Percentiles rank a stretch among this genome's conserved stretches.
These are phyloP conservation scores for Tetrapyrgos nigripes DNA, from an alignment of 1,284 basidiomycete genomes.

Conservation along the genomic window DNA sequence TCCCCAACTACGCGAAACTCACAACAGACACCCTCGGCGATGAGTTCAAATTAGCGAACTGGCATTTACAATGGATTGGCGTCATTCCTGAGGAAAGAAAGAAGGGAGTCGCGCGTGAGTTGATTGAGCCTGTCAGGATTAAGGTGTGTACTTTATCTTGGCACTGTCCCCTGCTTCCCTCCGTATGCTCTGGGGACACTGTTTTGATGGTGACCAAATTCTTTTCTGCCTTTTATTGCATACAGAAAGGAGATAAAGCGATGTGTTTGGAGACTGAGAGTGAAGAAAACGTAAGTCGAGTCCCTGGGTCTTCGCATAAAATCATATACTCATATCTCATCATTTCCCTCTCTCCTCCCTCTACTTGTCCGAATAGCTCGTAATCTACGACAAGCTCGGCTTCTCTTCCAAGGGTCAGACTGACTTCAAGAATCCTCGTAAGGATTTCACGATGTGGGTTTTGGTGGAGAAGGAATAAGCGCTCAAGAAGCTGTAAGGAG, in stretches of 20 bases:
- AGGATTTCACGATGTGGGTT: not conserved
- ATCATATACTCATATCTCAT: not conserved
- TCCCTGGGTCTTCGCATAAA: not conserved
- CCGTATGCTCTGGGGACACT: too few species aligned
- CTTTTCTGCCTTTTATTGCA: too few species aligned
- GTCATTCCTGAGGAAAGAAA: slow-evolving; percentile 13
- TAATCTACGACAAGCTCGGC: not conserved
- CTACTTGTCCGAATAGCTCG: not conserved
- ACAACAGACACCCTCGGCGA: slow-evolving; percentile 6
- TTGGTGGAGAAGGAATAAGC: not conserved
- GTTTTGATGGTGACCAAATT: too few species aligned
- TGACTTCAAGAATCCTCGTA: not conserved
- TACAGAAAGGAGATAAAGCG: not conserved
- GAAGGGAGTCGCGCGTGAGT: slow-evolving; percentile 13
- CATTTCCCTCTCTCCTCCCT: too few species aligned
- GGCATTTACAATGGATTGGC: slow-evolving; percentile 19
- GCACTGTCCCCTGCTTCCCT: too few species aligned
- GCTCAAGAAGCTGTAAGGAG: not conserved
- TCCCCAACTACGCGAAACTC: slow-evolving; percentile 11
- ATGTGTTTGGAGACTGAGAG: not conserved
- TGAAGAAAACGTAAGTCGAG: not conserved
- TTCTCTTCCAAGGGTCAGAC: not conserved
- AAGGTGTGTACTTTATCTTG: not conserved
- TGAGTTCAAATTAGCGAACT: slow-evolving; percentile 9
- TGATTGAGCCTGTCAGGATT: slow-evolving; percentile 6